Evolutionary conservation across 2,329 filamentous ascomycete species (phyloP).

Genomic region (Verticillium klebahnii): DNA sequence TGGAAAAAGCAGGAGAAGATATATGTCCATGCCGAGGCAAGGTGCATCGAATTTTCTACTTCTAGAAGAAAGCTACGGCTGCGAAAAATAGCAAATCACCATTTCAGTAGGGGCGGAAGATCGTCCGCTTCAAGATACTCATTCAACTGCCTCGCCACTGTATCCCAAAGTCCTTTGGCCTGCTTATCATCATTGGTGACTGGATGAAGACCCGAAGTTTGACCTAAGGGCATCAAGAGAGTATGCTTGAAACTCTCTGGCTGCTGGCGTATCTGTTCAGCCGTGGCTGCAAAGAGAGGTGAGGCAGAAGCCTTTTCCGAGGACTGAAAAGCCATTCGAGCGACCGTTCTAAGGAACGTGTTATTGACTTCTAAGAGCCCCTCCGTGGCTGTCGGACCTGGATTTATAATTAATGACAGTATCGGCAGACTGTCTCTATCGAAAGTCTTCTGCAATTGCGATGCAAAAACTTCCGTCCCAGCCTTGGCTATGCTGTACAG

Average conservation of each 20-base stretch:
- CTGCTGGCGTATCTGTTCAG: conserved; percentile 4
- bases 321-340: conserved; percentile 4
- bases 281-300: conserved; percentile 12
- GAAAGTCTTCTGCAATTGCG: conserved; percentile 11
- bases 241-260: conserved; percentile 7
- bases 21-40: too few species aligned
- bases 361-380: conserved; percentile 3
- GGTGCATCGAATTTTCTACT: too few species aligned
- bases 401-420: conserved; percentile 12
- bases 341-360: conserved; percentile 2
- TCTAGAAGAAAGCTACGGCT: too few species aligned
- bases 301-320: conserved; percentile 10
- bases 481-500: conserved; percentile 18
- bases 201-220: conserved; percentile 1
- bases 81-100: background rate
- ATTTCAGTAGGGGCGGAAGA: background rate
- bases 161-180: conserved; percentile 10
- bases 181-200: conserved; percentile 7
- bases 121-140: background rate
- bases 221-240: conserved; percentile 9
- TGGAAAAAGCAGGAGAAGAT: too few species aligned
- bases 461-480: conserved; percentile 13
- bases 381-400: conserved; percentile 11
- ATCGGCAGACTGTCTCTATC: conserved; percentile 9
- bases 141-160: conserved; percentile 6